phyloP scores from a whole-genome alignment of 2,329 filamentous ascomycete species.

The Nannizziopsis arthrosporioides region DNA sequence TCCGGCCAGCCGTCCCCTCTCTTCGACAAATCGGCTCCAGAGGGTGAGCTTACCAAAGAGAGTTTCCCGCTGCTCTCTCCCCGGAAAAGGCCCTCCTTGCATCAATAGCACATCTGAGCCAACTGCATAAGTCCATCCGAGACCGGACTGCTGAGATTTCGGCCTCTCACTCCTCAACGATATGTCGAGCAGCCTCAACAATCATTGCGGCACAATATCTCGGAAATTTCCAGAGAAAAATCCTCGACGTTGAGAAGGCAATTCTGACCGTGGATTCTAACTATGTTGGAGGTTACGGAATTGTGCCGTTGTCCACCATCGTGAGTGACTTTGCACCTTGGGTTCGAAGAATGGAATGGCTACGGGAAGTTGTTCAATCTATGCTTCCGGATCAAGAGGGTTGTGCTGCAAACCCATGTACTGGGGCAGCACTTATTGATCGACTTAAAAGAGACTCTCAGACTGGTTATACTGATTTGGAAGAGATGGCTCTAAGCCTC shows the following conservation, averaged over 20 bases:
- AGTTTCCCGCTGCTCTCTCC: slow-evolving; percentile 51
- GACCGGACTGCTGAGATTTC: slow-evolving; percentile 55
- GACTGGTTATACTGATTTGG: slow-evolving; percentile 81
- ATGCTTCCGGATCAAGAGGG: slow-evolving; percentile 41
- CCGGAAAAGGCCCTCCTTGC: slow-evolving; percentile 72
- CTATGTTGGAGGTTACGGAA: slow-evolving; percentile 81
- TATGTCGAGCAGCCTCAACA: slow-evolving; percentile 78
- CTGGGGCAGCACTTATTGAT: slow-evolving; percentile 65
- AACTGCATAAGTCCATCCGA: slow-evolving; percentile 62
- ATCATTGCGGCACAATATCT: slow-evolving; percentile 66
- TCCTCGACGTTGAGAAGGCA: slow-evolving; percentile 69
- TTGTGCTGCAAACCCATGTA: slow-evolving; percentile 35
- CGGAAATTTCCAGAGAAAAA: slow-evolving; percentile 66
- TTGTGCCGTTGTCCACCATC: slow-evolving; percentile 78
- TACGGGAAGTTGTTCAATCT: slow-evolving; percentile 61
- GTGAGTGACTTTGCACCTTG: slow-evolving; percentile 78
- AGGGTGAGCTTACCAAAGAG: slow-evolving; percentile 40
- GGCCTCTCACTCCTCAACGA: slow-evolving; percentile 60
- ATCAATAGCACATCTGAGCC: slow-evolving; percentile 64
- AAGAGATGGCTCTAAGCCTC: slow-evolving; percentile 60
- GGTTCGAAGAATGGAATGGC: slow-evolving; percentile 74
- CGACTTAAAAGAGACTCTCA: slow-evolving; percentile 62
- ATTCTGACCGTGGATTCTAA: slow-evolving; percentile 66
- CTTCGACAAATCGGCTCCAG: slow-evolving; percentile 47
- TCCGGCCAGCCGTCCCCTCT: slow-evolving; percentile 87